Evolutionary conservation across 352 stramenopile species (phyloP).

Genomic region (Pythium aquatile): DNA sequence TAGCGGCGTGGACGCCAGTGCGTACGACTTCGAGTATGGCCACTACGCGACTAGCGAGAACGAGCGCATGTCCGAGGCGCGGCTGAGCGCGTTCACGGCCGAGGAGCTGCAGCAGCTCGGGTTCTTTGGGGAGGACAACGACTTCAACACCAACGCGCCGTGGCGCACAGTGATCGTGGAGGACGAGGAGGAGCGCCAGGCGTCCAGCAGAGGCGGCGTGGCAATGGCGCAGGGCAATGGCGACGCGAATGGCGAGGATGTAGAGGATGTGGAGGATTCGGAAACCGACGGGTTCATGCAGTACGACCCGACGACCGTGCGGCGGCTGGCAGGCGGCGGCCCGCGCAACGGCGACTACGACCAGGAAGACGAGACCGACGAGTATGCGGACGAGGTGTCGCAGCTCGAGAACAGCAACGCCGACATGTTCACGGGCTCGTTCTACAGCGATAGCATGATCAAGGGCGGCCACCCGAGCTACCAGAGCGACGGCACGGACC

Average conservation of each 20-base stretch:
- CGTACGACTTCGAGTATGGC: not conserved
- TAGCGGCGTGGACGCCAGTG: not conserved
- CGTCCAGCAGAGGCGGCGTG: not conserved
- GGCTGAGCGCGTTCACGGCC: constrained; percentile 23
- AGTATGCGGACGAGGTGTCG: constrained; percentile 30
- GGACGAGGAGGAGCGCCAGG: constrained; percentile 13
- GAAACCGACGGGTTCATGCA: constrained; percentile 15
- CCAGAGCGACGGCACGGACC: constrained; percentile 64
- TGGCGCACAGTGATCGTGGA: constrained; percentile 24
- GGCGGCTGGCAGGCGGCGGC: constrained; percentile 6
- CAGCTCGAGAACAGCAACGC: constrained; percentile 32
- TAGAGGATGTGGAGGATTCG: constrained; percentile 35
- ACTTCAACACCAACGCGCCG: not conserved
- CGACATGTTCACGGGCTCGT: constrained; percentile 30
- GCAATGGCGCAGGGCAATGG: constrained; percentile 21
- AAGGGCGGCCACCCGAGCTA: constrained; percentile 36
- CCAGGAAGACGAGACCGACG: constrained; percentile 23
- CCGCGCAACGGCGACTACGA: constrained; percentile 10
- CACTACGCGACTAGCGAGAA: not conserved
- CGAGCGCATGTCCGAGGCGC: constrained; percentile 12
- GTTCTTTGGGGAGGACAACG: constrained; percentile 14
- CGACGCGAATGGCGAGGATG: constrained; percentile 15
- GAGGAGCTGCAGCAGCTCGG: constrained; percentile 22
- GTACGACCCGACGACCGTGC: constrained; percentile 13
- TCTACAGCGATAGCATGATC: constrained; percentile 26